Percentiles rank a stretch among this genome's conserved stretches.
Evolutionary conservation across 129 eudicot genomes (phyloP).

Genomic region (sunflower (Helianthus annuus)): DNA sequence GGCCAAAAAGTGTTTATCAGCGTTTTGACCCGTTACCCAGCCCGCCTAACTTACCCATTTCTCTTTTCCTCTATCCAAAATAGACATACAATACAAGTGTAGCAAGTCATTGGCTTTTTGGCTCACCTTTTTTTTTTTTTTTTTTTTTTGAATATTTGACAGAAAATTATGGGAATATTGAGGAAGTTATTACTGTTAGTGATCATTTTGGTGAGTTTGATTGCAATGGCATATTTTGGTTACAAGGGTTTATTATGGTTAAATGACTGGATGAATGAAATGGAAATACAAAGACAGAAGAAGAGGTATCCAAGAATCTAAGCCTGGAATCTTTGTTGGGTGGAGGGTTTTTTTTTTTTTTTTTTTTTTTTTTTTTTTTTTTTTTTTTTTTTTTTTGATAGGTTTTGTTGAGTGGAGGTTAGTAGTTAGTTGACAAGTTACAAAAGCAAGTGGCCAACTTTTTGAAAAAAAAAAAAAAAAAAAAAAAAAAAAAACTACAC

Average conservation of each 20-base stretch:
- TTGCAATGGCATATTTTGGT: slow-evolving; percentile 58
- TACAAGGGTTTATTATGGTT: slow-evolving; percentile 75
- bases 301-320: slow-evolving; percentile 54
- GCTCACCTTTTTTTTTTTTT: neutral
- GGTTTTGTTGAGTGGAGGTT: slow-evolving; percentile 26
- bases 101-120: neutral
- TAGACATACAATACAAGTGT: neutral
- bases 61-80: neutral
- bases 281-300: slow-evolving; percentile 55
- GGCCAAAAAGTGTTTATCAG: neutral
- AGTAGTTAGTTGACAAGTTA: slow-evolving; percentile 26
- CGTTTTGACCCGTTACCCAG: neutral
- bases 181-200: slow-evolving; percentile 49
- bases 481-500: neutral
- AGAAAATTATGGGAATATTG: slow-evolving; percentile 53
- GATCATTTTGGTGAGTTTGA: slow-evolving; percentile 39
- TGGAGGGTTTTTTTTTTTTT: too few species aligned
- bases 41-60: neutral
- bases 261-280: slow-evolving; percentile 91
- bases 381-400: too few species aligned
- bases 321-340: slow-evolving; percentile 27
- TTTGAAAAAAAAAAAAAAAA: slow-evolving; percentile 7
- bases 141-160: slow-evolving; percentile 18
- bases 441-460: slow-evolving; percentile 21
- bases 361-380: too few species aligned